phyloP scores from a whole-genome alignment of 2,329 filamentous ascomycete species.

The Emergomyces pasteurianus region DNA sequence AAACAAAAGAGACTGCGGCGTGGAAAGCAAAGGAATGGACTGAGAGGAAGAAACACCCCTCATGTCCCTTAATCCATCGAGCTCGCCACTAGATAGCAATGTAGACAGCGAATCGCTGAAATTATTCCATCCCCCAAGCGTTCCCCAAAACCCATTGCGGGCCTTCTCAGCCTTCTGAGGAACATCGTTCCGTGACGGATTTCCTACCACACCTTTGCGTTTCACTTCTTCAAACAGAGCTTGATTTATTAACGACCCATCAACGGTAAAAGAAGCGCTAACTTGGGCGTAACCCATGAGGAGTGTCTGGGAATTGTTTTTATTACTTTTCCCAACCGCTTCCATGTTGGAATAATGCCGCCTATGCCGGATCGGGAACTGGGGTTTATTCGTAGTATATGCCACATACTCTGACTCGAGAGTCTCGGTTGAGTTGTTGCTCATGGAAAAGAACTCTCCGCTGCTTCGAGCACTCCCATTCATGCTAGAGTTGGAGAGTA shows the following conservation, averaged over 20 bases:
- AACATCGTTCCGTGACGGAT: conserved; percentile 68
- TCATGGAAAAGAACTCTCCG: conserved; percentile 86
- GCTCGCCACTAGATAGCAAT: conserved; percentile 70
- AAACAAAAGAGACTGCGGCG: conserved; percentile 89
- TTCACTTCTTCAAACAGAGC: conserved; percentile 92
- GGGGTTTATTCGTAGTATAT: conserved; percentile 40
- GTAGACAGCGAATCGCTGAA: conserved; percentile 82
- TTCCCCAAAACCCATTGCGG: conserved; percentile 67
- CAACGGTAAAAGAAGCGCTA: conserved; percentile 79
- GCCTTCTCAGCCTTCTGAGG: conserved; percentile 46
- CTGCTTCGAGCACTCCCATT: conserved; percentile 77
- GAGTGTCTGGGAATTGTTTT: conserved; percentile 49
- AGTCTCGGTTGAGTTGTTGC: conserved; percentile 91
- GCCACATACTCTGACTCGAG: conserved; percentile 72
- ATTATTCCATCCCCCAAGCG: conserved; percentile 78
- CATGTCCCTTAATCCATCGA: conserved; percentile 94
- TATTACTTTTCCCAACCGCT: conserved; percentile 13
- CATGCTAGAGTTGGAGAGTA: conserved; percentile 37
- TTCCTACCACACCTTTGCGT: conserved; percentile 78
- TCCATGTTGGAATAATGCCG: conserved; percentile 36
- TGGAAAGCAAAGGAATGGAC: conserved; percentile 82
- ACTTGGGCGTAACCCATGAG: conserved; percentile 99
- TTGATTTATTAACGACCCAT: conserved; percentile 82
- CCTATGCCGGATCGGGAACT: conserved; percentile 31
- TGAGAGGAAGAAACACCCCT: conserved; percentile 74